phyloP scores from a whole-genome alignment of 2,329 filamentous ascomycete genomes.

The Fusarium brevicatenulatum region DNA sequence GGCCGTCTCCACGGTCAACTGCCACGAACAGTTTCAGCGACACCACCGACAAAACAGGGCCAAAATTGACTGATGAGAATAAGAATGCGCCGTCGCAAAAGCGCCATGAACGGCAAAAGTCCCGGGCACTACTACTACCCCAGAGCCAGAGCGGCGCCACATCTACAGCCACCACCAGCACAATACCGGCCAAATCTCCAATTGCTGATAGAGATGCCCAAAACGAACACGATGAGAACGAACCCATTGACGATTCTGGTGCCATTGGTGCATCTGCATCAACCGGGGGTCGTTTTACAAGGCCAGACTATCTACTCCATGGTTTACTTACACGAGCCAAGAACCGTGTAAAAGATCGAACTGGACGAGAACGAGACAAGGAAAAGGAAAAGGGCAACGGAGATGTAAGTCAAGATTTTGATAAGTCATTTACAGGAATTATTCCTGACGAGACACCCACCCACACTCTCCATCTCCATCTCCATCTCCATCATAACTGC shows the following conservation, averaged over 20 bases:
- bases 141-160: slow-evolving; percentile 26
- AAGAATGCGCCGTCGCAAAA: slow-evolving; percentile 19
- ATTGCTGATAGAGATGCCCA: neutral
- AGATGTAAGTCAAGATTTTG: slow-evolving; percentile 37
- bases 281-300: slow-evolving; percentile 30
- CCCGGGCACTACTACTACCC: slow-evolving; percentile 24
- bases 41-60: slow-evolving; percentile 3
- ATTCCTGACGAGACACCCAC: slow-evolving; percentile 3
- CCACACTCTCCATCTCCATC: slow-evolving; percentile 3
- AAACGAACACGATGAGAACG: slow-evolving; percentile 5
- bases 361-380: slow-evolving; percentile 1
- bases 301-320: slow-evolving; percentile 37
- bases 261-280: slow-evolving; percentile 16
- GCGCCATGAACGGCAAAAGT: slow-evolving; percentile 25
- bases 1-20: slow-evolving; percentile 31
- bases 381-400: slow-evolving; percentile 11
- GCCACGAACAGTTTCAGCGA: slow-evolving; percentile 25
- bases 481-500: slow-evolving; percentile 9
- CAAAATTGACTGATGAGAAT: slow-evolving; percentile 14
- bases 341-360: slow-evolving; percentile 39
- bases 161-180: slow-evolving; percentile 3
- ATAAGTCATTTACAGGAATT: neutral
- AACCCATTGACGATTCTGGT: slow-evolving; percentile 15
- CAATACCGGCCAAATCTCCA: slow-evolving; percentile 1
- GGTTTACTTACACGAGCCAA: slow-evolving; percentile 37